Evolutionary conservation across 2,329 filamentous ascomycete species (phyloP), one percentile per base, ranked within the genome.

Genomic region (Aspergillus neoniger): DNA sequence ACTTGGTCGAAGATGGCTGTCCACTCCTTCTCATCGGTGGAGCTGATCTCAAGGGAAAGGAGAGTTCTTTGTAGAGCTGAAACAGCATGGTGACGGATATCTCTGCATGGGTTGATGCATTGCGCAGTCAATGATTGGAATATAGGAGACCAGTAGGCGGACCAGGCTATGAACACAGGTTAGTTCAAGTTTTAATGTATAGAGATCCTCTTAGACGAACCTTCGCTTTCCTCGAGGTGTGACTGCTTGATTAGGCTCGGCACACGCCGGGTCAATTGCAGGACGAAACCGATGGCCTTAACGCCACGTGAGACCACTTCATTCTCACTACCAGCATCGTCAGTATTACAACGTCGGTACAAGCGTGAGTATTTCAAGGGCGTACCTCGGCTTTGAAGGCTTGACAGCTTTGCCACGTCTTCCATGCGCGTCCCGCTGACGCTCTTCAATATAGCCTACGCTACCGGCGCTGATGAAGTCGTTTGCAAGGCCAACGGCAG

Each of bases 141-240:
- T 25, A 99, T 92, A 1, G 94, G 95, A 14, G 93, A 88, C 95
- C 95, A 99, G 75, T 99, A 99, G 8, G 95, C 92, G 54, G 92
- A 92, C 95, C 95, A 99, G 14, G 95, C 95, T 91, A 48, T 23
- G 21, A 8, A 44, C 25, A 58, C 30, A 53, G 7, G 44, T 69
- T 57, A 71, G 63, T 49, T 19, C 5, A 48, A 3, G 14, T 2
- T 50, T 19, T 15, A 28, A 28, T 5, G 14, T 5, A 15, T 12
- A 21, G n/a, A 14, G 7, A 10, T 12, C 21, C 23, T 25, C 15
- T 58, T 12, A 47, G 12, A 66, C 81, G 63, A 77, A 91, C 90
- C 90, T 83, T 96, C 91, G 61, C 84, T 91, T 61, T 86, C 89
- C 72, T 97, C 95, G 2, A 98, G 86, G 70, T 97, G 94, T 21